Percentiles rank a stretch among this genome's conserved stretches.
Evolutionary conservation across 768 basidiomycete genomes (phyloP).

Genomic region (Agaricus subrufescens): DNA sequence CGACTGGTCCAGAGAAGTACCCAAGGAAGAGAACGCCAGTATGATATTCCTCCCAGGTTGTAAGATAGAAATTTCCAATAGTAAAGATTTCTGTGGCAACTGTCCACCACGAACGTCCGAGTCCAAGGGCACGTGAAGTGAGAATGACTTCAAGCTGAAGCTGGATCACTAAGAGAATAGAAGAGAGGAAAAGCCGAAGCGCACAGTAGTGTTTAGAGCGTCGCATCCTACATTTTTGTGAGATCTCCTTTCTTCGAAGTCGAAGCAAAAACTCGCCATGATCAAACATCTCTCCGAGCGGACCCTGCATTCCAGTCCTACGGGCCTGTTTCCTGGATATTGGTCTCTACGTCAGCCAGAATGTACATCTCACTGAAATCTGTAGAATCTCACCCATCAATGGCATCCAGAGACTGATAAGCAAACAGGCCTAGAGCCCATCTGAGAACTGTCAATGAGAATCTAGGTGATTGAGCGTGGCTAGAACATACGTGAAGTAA

Average conservation of each 20-base stretch:
- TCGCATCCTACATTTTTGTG: slow-evolving; percentile 62
- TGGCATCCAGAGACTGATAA: slow-evolving; percentile 87
- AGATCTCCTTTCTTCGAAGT: background rate
- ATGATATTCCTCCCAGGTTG: slow-evolving; percentile 85
- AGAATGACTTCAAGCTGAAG: slow-evolving; percentile 83
- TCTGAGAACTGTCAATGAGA: slow-evolving; percentile 30
- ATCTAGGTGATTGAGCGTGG: background rate
- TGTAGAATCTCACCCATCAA: slow-evolving; percentile 64
- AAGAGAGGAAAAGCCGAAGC: background rate
- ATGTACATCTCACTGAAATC: slow-evolving; percentile 7
- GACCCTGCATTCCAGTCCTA: slow-evolving; percentile 95
- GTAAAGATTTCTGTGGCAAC: slow-evolving; percentile 79
- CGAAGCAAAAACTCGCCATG: slow-evolving; percentile 55
- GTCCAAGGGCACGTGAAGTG: slow-evolving; percentile 77
- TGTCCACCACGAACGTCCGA: slow-evolving; percentile 97
- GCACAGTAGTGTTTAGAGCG: slow-evolving; percentile 91
- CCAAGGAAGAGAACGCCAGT: slow-evolving; percentile 89
- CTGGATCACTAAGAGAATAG: background rate
- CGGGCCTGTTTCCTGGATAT: slow-evolving; percentile 83
- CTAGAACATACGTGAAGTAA: slow-evolving; percentile 72
- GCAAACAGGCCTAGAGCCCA: slow-evolving; percentile 87
- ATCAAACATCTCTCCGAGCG: slow-evolving; percentile 97
- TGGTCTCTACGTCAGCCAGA: background rate
- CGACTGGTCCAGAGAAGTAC: slow-evolving; percentile 92
- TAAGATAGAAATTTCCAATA: slow-evolving; percentile 74